A percentile compares a stretch with the other conserved stretches of the same genome.
These are phyloP conservation scores for Eucalyptus curtisii DNA, from an alignment of 345 rosid species.

Conservation along the genomic window DNA sequence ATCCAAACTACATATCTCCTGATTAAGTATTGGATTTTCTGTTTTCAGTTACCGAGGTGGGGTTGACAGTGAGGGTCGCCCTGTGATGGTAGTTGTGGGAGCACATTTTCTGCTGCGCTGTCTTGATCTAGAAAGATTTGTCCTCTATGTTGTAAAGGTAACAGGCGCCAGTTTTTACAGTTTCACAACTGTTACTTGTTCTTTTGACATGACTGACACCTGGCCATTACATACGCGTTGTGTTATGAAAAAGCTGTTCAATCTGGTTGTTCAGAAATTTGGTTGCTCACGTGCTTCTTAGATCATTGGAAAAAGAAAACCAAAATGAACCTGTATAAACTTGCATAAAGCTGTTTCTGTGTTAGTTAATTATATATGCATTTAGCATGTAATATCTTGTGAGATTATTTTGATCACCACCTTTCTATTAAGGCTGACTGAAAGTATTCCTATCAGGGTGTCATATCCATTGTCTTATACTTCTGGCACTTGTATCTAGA, in stretches of 20 bases:
- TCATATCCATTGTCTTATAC: neutral
- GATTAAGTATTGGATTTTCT: neutral
- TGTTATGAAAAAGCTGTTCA: neutral
- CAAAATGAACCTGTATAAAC: neutral
- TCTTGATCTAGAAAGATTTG: constrained; percentile 90
- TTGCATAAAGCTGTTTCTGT: neutral
- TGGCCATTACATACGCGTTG: neutral
- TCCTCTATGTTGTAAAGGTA: constrained; percentile 81
- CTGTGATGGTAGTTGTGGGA: constrained; percentile 97
- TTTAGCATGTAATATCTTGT: neutral
- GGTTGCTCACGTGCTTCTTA: neutral
- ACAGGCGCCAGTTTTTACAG: neutral
- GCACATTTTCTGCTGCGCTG: constrained; percentile 96
- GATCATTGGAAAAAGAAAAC: neutral
- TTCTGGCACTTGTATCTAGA: neutral
- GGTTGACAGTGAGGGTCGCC: constrained; percentile 90
- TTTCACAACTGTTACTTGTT: neutral
- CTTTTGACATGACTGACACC: neutral
- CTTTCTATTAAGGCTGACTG: neutral
- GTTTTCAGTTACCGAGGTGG: constrained; percentile 87
- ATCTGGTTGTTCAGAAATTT: neutral
- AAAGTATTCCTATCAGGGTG: neutral
- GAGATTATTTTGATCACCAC: neutral
- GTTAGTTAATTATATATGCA: neutral
- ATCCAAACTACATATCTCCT: neutral